Evolutionary conservation across 768 basidiomycete genomes (phyloP), one percentile per base, ranked within the genome.

Genomic region (Candolleomyces aberdarensis): DNA sequence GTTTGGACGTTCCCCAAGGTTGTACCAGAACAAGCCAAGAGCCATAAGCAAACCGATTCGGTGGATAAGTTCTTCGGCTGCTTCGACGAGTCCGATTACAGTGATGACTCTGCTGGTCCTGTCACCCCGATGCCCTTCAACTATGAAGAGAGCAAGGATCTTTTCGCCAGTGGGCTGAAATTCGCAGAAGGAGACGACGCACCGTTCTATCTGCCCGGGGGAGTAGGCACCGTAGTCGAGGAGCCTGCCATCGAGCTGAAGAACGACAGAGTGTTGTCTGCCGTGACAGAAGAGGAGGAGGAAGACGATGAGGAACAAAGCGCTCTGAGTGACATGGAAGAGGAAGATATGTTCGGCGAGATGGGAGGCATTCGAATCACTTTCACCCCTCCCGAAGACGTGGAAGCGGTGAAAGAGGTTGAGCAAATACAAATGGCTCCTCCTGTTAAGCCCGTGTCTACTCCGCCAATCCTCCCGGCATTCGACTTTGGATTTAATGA

Each of bases 31-130:
- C 52, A 56, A 11, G 15, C 3, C 46, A 20, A 46, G 44, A 20
- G n/a, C 1, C 61, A 71, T 10, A 59, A 62, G 6, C 71, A 69
- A 49, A 64, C 66, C 57, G 79, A 83, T 19, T 82, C 86, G n/a
- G 76, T 89, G 9, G 91, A 93, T 69, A 81, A 78, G 39, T 93
- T 93, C 80, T 93, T 93, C 65, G 86, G 83, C 47, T 93, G 90
- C 62, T 74, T 84, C 43, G 60, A 61, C 39, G 85, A 87, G 56
- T 81, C 81, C 56, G 81, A 83, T 64, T 78, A 80, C 41, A 70
- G 66, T 31, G 72, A 76, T 31, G 67, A 65, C 3, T 58, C 60
- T 29, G 72, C 60, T 29, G 72, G 68, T 5, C 85, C 85, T 6
- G 71, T 76, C 68, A 70, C 68, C 52, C 75, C 76, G 49, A 74